Percentiles rank a stretch among this genome's conserved stretches.
Evolutionary conservation across 495 filamentous ascomycete species (phyloP).

Genomic region (Aspergillus avenaceus): DNA sequence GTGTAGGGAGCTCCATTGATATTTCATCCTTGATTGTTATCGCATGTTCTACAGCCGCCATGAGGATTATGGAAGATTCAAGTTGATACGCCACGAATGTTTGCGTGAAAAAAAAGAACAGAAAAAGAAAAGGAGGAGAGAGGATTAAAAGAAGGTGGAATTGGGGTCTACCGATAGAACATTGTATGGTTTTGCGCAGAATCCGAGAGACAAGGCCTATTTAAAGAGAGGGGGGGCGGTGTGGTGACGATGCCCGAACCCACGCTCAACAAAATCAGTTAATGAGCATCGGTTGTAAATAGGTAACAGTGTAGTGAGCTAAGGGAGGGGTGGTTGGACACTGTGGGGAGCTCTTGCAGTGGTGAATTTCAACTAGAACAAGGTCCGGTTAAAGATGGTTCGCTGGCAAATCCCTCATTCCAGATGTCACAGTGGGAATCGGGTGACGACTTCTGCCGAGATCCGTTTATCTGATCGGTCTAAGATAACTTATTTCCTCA

Average conservation of each 20-base stretch:
- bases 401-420: conserved; percentile 9
- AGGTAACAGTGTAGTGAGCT: conserved; percentile 9
- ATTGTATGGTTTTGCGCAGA: conserved; percentile 13
- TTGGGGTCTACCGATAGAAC: conserved; percentile 14
- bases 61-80: conserved; percentile 20
- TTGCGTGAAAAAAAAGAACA: conserved; percentile 18
- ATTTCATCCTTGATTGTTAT: conserved; percentile 34
- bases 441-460: conserved; percentile 25
- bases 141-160: background rate
- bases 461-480: conserved; percentile 38
- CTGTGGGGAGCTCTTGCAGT: conserved; percentile 12
- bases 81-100: background rate
- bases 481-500: conserved; percentile 37
- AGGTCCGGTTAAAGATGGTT: conserved; percentile 11
- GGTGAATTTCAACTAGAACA: conserved; percentile 12
- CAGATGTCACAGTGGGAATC: conserved; percentile 14
- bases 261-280: conserved; percentile 15
- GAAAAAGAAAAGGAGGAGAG: background rate
- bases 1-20: conserved; percentile 37
- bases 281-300: conserved; percentile 17
- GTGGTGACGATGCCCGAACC: conserved; percentile 27
- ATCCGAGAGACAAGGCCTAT: conserved; percentile 4
- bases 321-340: conserved; percentile 7
- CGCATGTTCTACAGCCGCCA: conserved; percentile 43
- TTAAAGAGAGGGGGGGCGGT: conserved; percentile 25